Conservation (phyloP, 352 stramenopile genomes). For the Plasmopara muralis region DNA sequence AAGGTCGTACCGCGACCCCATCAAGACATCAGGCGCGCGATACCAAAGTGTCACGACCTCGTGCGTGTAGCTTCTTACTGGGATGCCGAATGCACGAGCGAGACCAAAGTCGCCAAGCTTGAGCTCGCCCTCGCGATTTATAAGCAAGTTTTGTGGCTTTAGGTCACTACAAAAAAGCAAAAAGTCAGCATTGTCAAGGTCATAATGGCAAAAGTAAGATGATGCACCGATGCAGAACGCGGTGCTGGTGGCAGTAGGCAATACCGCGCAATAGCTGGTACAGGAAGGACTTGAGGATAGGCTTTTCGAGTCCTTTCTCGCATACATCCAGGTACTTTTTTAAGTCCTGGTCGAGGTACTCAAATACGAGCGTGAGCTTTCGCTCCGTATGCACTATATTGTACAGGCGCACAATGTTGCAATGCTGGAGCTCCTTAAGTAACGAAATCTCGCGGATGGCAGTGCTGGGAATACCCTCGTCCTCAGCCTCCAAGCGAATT, state of each 20-base stretch:
- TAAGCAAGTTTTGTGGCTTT: slow-evolving; percentile 98
- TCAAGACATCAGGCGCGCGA: slow-evolving; percentile 96
- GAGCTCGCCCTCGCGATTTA: slow-evolving; percentile 96
- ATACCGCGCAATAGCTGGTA: slow-evolving; percentile 99
- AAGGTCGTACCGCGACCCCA: slow-evolving; percentile 85
- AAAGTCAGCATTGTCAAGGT: not conserved
- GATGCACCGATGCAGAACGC: slow-evolving; percentile 86
- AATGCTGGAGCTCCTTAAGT: slow-evolving; percentile 96
- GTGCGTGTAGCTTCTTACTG: slow-evolving; percentile 95
- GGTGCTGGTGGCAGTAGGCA: slow-evolving; percentile 98
- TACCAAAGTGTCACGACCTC: slow-evolving; percentile 99
- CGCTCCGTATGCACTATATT: slow-evolving; percentile 99
- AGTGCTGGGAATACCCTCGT: slow-evolving; percentile 97
- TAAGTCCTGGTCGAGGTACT: slow-evolving; percentile 99
- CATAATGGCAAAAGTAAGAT: not conserved
- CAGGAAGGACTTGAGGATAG: slow-evolving; percentile 94
- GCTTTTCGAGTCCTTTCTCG: slow-evolving; percentile 93
- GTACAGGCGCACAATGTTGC: slow-evolving; percentile 98
- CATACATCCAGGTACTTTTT: slow-evolving; percentile 99
- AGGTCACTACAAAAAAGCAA: slow-evolving; percentile 89
- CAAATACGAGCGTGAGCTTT: slow-evolving; percentile 99
- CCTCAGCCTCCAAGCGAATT: slow-evolving; percentile 97
- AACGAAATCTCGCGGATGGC: slow-evolving; percentile 99
- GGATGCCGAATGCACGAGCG: slow-evolving; percentile 98
- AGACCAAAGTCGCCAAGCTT: slow-evolving; percentile 99